Conservation (phyloP, 2,329 filamentous ascomycete genomes). For the Epichloe aotearoae region DNA sequence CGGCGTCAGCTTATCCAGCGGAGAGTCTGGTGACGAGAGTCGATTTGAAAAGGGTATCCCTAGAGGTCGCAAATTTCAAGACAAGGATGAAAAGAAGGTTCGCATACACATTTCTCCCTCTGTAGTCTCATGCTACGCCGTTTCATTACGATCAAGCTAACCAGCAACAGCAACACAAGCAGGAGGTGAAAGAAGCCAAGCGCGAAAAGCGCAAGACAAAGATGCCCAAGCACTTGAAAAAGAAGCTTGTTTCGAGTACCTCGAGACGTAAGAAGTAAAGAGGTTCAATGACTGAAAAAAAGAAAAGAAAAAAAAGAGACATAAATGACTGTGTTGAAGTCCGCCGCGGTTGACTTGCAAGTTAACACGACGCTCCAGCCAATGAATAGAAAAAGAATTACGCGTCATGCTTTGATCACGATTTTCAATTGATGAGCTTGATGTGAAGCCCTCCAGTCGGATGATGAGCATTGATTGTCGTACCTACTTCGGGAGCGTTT, state of each 20-base stretch:
- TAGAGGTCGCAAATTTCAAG: constrained; percentile 72
- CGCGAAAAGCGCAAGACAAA: constrained; percentile 86
- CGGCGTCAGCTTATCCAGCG: constrained; percentile 32
- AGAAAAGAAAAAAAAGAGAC: not conserved
- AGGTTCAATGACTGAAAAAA: constrained; percentile 1
- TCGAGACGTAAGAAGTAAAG: constrained; percentile 50
- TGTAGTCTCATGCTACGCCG: not conserved
- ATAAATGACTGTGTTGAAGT: not conserved
- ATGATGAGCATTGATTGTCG: constrained; percentile 34
- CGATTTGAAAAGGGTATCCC: constrained; percentile 54
- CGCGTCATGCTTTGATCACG: not conserved
- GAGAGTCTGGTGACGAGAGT: constrained; percentile 34
- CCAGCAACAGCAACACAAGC: constrained; percentile 52
- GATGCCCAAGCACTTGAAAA: constrained; percentile 94
- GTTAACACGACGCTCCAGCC: not conserved
- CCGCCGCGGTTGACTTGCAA: not conserved
- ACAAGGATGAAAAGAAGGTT: constrained; percentile 80
- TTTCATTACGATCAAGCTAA: constrained; percentile 9
- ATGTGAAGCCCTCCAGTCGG: constrained; percentile 18
- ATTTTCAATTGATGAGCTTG: not conserved
- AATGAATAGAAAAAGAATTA: not conserved
- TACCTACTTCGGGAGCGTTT: constrained; percentile 16
- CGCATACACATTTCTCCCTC: constrained; percentile 7
- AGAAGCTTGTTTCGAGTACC: constrained; percentile 58
- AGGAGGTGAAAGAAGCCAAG: constrained; percentile 87